Percentiles rank a stretch among this genome's conserved stretches.
Conservation (phyloP, 2,329 filamentous ascomycete genomes). For the Xylariaceae sp. region DNA sequence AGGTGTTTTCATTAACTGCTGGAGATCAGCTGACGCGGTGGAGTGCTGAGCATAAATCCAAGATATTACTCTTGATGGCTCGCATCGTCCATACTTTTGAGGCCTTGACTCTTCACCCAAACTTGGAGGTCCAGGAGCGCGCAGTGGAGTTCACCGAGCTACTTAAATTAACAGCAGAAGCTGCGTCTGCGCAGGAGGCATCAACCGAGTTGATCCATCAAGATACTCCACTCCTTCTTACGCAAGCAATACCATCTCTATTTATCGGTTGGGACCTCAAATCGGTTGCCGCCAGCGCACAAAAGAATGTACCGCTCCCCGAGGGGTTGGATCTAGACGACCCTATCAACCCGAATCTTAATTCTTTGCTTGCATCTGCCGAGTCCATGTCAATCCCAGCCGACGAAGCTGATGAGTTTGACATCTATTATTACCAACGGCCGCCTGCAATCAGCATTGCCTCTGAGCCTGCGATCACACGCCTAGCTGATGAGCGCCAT, state of each 20-base stretch:
- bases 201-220: constrained; percentile 60
- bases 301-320: constrained; percentile 84
- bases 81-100: constrained; percentile 85
- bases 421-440: constrained; percentile 68
- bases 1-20: constrained; percentile 79
- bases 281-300: constrained; percentile 82
- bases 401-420: constrained; percentile 70
- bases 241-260: constrained; percentile 86
- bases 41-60: constrained; percentile 76
- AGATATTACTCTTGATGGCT: constrained; percentile 78
- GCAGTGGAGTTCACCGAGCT: constrained; percentile 92
- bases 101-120: constrained; percentile 78
- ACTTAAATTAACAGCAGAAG: constrained; percentile 85
- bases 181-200: constrained; percentile 70
- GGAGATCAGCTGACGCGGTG: constrained; percentile 70
- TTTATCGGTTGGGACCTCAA: constrained; percentile 90
- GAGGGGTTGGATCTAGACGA: constrained; percentile 78
- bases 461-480: constrained; percentile 63
- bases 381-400: constrained; percentile 56
- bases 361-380: constrained; percentile 67
- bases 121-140: constrained; percentile 92
- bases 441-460: constrained; percentile 58
- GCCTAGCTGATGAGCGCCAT: constrained; percentile 55
- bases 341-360: constrained; percentile 79
- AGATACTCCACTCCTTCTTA: constrained; percentile 83